phyloP scores from a whole-genome alignment of 495 filamentous ascomycete genomes.

The Aspergillus avenaceus region DNA sequence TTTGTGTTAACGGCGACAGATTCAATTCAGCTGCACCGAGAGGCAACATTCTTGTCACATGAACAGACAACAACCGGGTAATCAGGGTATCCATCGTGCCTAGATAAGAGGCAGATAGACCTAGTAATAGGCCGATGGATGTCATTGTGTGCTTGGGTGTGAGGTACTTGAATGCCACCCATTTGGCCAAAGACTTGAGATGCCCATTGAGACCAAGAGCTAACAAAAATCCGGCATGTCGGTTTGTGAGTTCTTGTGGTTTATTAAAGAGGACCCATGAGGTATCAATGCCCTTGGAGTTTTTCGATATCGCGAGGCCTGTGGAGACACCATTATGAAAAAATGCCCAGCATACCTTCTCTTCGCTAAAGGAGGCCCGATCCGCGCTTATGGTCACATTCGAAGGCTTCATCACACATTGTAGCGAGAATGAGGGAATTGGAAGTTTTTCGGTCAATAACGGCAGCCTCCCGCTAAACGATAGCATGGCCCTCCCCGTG shows the following conservation, averaged over 20 bases:
- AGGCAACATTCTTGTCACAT: conserved; percentile 91
- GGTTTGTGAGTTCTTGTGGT: conserved; percentile 82
- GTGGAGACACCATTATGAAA: conserved; percentile 94
- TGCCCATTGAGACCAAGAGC: conserved; percentile 95
- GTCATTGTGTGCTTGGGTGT: conserved; percentile 99
- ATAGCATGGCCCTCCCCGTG: conserved; percentile 75
- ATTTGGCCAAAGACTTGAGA: conserved; percentile 87
- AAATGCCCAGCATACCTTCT: conserved; percentile 96
- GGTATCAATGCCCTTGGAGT: conserved; percentile 91
- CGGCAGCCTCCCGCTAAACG: conserved; percentile 78
- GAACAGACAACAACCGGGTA: conserved; percentile 92
- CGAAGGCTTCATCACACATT: conserved; percentile 83
- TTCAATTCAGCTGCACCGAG: conserved; percentile 90
- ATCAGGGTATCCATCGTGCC: conserved; percentile 96
- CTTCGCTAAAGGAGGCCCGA: conserved; percentile 76
- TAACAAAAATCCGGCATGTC: conserved; percentile 89
- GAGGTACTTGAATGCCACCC: conserved; percentile 97
- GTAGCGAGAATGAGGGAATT: conserved; percentile 80
- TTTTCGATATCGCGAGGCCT: conserved; percentile 82
- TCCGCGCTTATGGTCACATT: conserved; percentile 88
- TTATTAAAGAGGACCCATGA: conserved; percentile 99
- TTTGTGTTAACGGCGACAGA: conserved; percentile 88
- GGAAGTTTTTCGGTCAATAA: conserved; percentile 86
- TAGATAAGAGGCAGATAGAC: conserved; percentile 86
- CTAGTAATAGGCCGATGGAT: conserved; percentile 89